A percentile compares a stretch with the other conserved stretches of the same genome.
Evolutionary conservation across 2,329 filamentous ascomycete genomes (phyloP).

Genomic region (Zasmidium angulare): DNA sequence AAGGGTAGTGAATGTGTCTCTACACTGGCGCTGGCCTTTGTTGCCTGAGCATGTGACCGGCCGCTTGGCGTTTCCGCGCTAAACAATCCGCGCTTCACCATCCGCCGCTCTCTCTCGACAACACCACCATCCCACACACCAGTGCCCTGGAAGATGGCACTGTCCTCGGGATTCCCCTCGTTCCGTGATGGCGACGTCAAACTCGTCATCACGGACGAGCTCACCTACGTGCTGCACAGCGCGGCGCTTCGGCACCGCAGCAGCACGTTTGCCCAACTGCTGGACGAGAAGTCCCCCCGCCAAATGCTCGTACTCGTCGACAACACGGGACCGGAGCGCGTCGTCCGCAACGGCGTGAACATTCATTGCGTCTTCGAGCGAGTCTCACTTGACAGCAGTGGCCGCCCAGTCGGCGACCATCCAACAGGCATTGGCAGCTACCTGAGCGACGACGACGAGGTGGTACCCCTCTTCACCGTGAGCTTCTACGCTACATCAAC

Average conservation of each 20-base stretch:
- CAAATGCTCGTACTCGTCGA: slow-evolving; percentile 26
- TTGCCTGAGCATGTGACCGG: not conserved
- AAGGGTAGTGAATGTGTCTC: not conserved
- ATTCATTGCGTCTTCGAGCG: slow-evolving; percentile 13
- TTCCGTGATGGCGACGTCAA: slow-evolving; percentile 39
- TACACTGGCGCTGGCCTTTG: not conserved
- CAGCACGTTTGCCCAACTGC: slow-evolving; percentile 21
- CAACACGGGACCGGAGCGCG: slow-evolving; percentile 10
- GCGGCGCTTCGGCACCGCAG: slow-evolving; percentile 32
- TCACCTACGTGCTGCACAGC: slow-evolving; percentile 43
- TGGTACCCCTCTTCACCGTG: slow-evolving; percentile 1
- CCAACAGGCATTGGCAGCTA: slow-evolving; percentile 13
- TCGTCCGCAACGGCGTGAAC: slow-evolving; percentile 9
- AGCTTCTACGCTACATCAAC: not conserved
- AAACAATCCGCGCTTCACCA: not conserved
- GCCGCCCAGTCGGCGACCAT: slow-evolving; percentile 10
- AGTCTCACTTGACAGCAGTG: slow-evolving; percentile 21
- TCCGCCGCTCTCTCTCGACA: not conserved
- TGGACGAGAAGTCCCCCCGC: slow-evolving; percentile 25
- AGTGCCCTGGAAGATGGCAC: not conserved
- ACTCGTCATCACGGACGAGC: slow-evolving; percentile 37
- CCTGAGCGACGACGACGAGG: slow-evolving; percentile 25
- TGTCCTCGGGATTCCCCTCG: too few relatives aligned
- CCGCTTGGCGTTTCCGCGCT: not conserved
- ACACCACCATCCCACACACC: not conserved